Conservation (phyloP, 257 asterid species). For the Fraxinus pennsylvanica region DNA sequence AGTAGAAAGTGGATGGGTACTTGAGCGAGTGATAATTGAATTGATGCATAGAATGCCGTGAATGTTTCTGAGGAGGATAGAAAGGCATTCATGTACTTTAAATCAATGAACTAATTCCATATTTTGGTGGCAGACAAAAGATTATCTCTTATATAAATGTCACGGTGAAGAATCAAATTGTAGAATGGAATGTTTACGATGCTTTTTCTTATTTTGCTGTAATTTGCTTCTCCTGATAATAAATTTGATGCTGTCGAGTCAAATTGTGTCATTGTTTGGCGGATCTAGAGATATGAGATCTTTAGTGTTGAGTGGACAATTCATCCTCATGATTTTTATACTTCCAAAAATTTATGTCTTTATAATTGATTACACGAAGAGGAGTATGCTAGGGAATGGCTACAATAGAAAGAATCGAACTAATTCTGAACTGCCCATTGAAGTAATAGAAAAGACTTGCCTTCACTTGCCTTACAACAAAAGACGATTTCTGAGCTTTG, state of each 20-base stretch:
- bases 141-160: not conserved
- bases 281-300: not conserved
- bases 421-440: not conserved
- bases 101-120: not conserved
- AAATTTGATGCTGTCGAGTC: not conserved
- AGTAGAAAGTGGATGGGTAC: not conserved
- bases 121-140: not conserved
- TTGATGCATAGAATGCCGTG: not conserved
- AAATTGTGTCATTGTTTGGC: not conserved
- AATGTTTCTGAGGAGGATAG: not conserved
- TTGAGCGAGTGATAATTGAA: not conserved
- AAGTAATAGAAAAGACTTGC: not conserved
- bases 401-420: not conserved
- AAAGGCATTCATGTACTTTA: not conserved
- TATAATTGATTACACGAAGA: not conserved
- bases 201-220: constrained; percentile 2
- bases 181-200: not conserved
- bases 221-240: not conserved
- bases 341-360: not conserved
- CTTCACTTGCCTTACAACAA: not conserved
- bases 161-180: not conserved
- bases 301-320: not conserved
- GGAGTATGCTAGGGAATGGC: not conserved
- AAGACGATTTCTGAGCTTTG: not conserved
- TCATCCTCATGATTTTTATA: not conserved